These are phyloP conservation scores for Apiospora marii DNA, from an alignment of 2,329 filamentous ascomycete genomes.

Conservation along the genomic window DNA sequence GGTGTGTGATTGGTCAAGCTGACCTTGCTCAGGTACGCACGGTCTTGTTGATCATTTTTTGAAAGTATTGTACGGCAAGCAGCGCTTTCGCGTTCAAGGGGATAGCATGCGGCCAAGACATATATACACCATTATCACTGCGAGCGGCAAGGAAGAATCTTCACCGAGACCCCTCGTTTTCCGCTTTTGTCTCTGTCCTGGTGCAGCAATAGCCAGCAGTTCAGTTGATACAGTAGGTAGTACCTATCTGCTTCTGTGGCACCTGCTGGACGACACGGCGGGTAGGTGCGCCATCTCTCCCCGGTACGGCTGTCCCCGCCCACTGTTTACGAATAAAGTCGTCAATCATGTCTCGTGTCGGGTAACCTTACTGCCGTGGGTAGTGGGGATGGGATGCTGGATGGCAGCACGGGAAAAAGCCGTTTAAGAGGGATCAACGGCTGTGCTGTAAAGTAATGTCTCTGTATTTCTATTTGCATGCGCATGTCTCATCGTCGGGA, in stretches of 20 bases:
- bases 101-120: neutral
- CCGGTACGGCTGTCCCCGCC: neutral
- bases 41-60: too few species aligned
- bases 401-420: neutral
- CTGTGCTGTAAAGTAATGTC: neutral
- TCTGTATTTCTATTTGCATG: neutral
- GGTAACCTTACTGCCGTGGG: neutral
- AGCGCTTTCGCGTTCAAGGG: too few species aligned
- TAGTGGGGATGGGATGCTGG: neutral
- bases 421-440: conserved; percentile 9
- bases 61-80: neutral
- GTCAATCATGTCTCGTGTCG: conserved; percentile 8
- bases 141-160: neutral
- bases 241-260: neutral
- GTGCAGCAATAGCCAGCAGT: neutral
- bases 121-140: neutral
- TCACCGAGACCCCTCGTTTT: neutral
- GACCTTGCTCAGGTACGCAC: too few species aligned
- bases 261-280: neutral
- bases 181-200: neutral
- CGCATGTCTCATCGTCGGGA: conserved; percentile 7
- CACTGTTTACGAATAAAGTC: neutral
- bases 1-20: too few species aligned
- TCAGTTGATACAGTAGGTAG: neutral
- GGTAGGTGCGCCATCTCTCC: neutral